phyloP scores from a whole-genome alignment of 192 early-diverging fungal genomes.

The Podila horticola region DNA sequence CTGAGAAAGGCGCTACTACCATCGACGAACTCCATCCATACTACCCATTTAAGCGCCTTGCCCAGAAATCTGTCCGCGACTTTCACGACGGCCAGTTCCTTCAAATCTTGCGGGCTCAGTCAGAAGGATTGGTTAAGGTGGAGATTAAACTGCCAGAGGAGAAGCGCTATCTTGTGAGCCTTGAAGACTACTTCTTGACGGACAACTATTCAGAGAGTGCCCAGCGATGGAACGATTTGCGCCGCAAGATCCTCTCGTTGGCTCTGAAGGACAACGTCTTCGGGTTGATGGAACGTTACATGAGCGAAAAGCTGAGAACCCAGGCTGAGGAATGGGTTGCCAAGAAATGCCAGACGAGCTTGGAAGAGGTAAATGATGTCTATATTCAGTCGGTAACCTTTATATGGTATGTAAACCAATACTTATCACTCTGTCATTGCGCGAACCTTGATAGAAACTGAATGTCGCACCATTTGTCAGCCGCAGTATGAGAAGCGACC shows the following conservation, averaged over 20 bases:
- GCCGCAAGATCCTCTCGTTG: conserved; percentile 68
- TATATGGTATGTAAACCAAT: no score
- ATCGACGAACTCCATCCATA: conserved; percentile 85
- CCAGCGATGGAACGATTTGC: conserved; percentile 81
- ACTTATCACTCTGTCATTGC: no score
- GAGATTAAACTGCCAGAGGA: conserved; percentile 62
- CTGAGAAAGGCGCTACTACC: conserved; percentile 77
- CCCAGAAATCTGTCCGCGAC: conserved; percentile 75
- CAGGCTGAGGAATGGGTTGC: conserved; percentile 79
- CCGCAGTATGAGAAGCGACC: conserved; percentile 53
- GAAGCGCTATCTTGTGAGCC: conserved; percentile 58
- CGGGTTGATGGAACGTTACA: conserved; percentile 77
- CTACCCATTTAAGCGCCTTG: conserved; percentile 87
- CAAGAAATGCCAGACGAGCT: conserved; percentile 64
- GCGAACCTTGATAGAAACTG: conserved; percentile 60
- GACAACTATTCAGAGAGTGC: conserved; percentile 69
- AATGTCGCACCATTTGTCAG: conserved; percentile 63
- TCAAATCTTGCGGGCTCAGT: conserved; percentile 76
- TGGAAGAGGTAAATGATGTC: conserved; percentile 65
- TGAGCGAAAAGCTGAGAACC: conserved; percentile 76
- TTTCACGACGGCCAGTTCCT: conserved; percentile 84
- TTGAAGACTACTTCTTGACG: conserved; percentile 65
- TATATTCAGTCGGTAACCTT: background rate
- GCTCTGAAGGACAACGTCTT: conserved; percentile 76
- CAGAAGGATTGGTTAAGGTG: conserved; percentile 74